These are phyloP conservation scores for Ceriops tagal DNA, from an alignment of 345 rosid species.

Conservation along the genomic window DNA sequence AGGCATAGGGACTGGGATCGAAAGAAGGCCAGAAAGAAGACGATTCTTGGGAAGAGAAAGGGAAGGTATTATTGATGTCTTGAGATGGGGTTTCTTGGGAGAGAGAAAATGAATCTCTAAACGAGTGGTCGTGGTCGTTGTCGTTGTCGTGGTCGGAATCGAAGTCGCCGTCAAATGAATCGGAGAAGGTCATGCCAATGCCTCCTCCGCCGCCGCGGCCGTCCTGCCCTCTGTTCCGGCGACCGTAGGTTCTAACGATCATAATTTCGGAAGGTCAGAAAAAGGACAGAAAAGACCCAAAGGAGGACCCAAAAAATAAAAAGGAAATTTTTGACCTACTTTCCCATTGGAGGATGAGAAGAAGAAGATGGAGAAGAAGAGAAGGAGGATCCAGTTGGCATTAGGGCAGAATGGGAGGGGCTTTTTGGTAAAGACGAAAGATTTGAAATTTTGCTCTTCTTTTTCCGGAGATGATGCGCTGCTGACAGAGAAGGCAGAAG, in stretches of 20 bases:
- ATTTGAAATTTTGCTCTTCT: too few species aligned
- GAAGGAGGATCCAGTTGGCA: neutral
- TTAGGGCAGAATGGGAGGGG: neutral
- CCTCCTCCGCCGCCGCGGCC: neutral
- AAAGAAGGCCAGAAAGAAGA: constrained; percentile 54
- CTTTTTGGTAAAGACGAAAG: neutral
- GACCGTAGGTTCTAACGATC: constrained; percentile 94
- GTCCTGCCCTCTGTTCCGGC: constrained; percentile 53
- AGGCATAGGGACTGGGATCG: constrained; percentile 32
- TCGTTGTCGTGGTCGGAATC: constrained; percentile 29
- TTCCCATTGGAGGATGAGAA: too few species aligned
- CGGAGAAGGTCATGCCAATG: constrained; percentile 44
- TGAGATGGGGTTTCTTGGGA: constrained; percentile 52
- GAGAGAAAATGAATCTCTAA: constrained; percentile 30
- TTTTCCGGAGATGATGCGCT: too few species aligned
- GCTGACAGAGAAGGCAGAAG: too few species aligned
- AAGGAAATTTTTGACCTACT: neutral
- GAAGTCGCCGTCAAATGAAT: constrained; percentile 43
- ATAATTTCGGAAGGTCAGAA: constrained; percentile 26
- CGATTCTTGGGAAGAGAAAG: constrained; percentile 63
- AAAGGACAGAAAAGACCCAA: neutral
- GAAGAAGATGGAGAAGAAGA: too few species aligned
- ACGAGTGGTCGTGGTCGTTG: constrained; percentile 23
- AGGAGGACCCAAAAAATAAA: neutral
- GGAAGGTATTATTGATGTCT: constrained; percentile 47